Conservation (phyloP, 495 filamentous ascomycete genomes). For the Aspergillus homomorphus region DNA sequence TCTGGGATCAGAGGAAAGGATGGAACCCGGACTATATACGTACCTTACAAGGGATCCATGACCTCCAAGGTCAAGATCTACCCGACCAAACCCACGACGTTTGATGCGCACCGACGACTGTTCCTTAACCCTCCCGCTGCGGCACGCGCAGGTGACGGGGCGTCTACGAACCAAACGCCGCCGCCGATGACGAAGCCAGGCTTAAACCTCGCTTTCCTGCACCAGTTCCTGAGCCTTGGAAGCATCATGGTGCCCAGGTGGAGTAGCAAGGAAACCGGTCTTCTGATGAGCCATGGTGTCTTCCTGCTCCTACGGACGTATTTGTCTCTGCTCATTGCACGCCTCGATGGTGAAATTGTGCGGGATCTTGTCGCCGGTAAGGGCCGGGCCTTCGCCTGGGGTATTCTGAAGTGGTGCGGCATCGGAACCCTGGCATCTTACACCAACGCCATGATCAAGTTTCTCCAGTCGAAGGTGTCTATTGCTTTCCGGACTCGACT, state of each 20-base stretch:
- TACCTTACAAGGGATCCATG: conserved; percentile 76
- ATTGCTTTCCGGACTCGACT: conserved; percentile 96
- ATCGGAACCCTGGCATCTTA: conserved; percentile 77
- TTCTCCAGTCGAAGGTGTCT: conserved; percentile 93
- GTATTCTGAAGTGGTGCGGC: conserved; percentile 79
- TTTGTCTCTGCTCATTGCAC: conserved; percentile 85
- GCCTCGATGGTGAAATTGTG: conserved; percentile 94
- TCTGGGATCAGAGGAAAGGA: conserved; percentile 90
- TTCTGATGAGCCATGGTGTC: conserved; percentile 73
- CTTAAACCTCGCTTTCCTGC: conserved; percentile 94
- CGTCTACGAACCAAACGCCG: conserved; percentile 63
- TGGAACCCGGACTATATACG: conserved; percentile 89
- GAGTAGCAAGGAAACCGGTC: conserved; percentile 89
- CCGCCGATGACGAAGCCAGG: conserved; percentile 87
- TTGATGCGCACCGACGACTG: conserved; percentile 90
- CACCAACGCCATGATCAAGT: conserved; percentile 97
- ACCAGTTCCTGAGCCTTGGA: conserved; percentile 91
- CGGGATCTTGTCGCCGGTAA: conserved; percentile 93
- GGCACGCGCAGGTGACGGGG: conserved; percentile 67
- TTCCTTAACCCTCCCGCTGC: conserved; percentile 88
- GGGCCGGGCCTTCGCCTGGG: conserved; percentile 81
- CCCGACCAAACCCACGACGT: conserved; percentile 89
- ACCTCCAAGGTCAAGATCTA: conserved; percentile 90
- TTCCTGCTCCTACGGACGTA: conserved; percentile 82
- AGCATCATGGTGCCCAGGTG: conserved; percentile 97